Evolutionary conservation across 108 stramenopile genomes (phyloP), one percentile per base, ranked within the genome.

Genomic region (Nitzschia putrida): DNA sequence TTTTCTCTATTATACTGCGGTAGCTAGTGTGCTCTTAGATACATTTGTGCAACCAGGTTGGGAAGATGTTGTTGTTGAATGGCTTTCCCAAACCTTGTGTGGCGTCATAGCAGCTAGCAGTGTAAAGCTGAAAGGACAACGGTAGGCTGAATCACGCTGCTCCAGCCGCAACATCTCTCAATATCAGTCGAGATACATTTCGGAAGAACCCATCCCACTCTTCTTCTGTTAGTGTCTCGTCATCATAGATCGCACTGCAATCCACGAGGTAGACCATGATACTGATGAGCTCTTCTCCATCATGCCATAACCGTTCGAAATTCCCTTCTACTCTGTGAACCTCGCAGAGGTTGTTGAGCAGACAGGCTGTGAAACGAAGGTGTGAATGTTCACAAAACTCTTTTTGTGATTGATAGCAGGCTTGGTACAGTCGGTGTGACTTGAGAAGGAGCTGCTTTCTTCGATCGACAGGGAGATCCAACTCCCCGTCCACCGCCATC

Each of bases 251-350:
- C 3, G 44, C 23, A 23, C 44, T 41, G 12, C 44, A 47, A 63
- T 63, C 61, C 0, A 63, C 61, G 39, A 72, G 53, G 53, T 72
- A 72, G 52, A 72, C 54, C 38, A 63, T 61, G 13, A 51, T 51
- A 52, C 34, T 51, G 43, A 61, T 25, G 3, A 72, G 50, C 39
- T 72, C 61, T 11, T 72, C 34, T 41, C 61, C 38, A 24, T 61
- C 55, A 9, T 41, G 18, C 4, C 9, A 14, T 18, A 54, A 39
- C 16, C 63, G 51, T 10, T 14, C 2, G 21, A 5, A 8, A 40
- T 72, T 42, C 8, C 71, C 71, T 39, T 51, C 47, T n/a, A 49
- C 14, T 0, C 47, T 26, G 54, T 72, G 71, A 40, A 72, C 63
- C 39, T 63, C 47, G 9, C 53, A 25, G 12, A 72, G 23, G 25